Base-by-base conservation (phyloP, 768 basidiomycete genomes). In the Lentinula edodes region DNA sequence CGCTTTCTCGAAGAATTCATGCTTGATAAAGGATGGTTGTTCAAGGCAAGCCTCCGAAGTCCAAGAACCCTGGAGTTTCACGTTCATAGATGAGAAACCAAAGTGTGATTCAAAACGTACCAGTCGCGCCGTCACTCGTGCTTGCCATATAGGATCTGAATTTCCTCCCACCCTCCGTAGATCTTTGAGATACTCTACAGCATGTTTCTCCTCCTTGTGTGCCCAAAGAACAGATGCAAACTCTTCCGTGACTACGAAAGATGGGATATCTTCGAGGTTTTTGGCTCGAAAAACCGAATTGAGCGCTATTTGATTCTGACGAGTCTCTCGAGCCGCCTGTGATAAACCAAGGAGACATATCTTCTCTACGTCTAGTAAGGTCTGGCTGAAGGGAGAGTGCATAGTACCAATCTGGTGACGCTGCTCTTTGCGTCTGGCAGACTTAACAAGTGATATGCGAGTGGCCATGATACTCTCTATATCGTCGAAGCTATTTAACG, bases 221-320 rank as follows among this genome's bases (percentile, higher is more conserved):
- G 83, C 73, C 93, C 96, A 98, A 6, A 98, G 79, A 16, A 98
- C 94, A 62, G 88, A 84, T 15, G 96, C 89, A 66, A 93, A 93
- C 69, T 97, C 95, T 66, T 88, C 80, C 0, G 86, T 83, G 23
- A 90, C 84, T 34, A 81, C 78, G 3, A 83, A 77, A 15, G 74
- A 75, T 0, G 80, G 69, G 1, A 60, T 64, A 1, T 63, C 68
- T 62, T 84, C 84, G 5, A 95, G 73, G 41, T 75, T 77, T 68
- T 90, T 89, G 0, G 93, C 92, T 32, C 84, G 83, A 35, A 91
- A 78, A 41, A 95, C 78, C 5, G 95, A 87, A 68, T 96, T 98
- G 32, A 97, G 73, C 0, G 96, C 92, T 39, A 94, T 83, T 68
- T 97, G 95, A 15, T 83, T 72, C 53, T 91, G 83, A 56, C 83